Base-by-base conservation (phyloP, 1,284 basidiomycete species). In the Papiliotrema laurentii region DNA sequence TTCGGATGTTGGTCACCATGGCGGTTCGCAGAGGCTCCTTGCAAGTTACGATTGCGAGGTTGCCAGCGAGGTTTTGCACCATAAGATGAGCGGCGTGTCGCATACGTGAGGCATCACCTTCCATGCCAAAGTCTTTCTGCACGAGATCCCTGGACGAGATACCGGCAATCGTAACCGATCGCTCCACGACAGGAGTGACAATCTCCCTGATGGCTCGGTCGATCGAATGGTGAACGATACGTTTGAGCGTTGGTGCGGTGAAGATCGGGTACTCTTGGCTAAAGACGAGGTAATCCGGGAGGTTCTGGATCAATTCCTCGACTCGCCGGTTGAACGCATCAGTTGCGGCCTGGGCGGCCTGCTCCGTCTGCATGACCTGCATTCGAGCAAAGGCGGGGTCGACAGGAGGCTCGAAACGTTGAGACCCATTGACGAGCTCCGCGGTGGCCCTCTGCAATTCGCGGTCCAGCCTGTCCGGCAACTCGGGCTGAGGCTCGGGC, bases 81-180 rank as follows among this genome's bases (percentile, higher is more conserved):
- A 97, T 98, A 47, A 92, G 76, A 71, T 97, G 92, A 6, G 89
- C 91, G 13, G 96, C 90, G 65, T 86, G 85, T 38, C 91, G 84
- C 69, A 98, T 77, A 74, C 88, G 94, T 43, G 86, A 83, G 65
- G 97, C 92, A 67, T 89, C 91, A 18, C 85, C 79, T 61, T 99
- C 96, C 56, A 90, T 92, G 3, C 89, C 92, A 63, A 96, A 98
- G 73, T 99, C 96, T 75, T 98, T 98, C 51, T 86, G 82, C 26
- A 97, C 89, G 9, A 99, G 79, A 72, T 99, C 96, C 35, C 92
- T 81, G 16, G 94, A 96, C 19, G 96, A 98, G 60, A 98, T 97
- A 27, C 92, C 90, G 7, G 96, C 96, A 60, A 99, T 98, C 2
- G 96, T 98, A 37, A 97, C 96, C n/a, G 92, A 97, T 51, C 96